Evolutionary conservation across 169 alveolate genomes (phyloP).

Genomic region (Plasmodium billcollinsi): DNA sequence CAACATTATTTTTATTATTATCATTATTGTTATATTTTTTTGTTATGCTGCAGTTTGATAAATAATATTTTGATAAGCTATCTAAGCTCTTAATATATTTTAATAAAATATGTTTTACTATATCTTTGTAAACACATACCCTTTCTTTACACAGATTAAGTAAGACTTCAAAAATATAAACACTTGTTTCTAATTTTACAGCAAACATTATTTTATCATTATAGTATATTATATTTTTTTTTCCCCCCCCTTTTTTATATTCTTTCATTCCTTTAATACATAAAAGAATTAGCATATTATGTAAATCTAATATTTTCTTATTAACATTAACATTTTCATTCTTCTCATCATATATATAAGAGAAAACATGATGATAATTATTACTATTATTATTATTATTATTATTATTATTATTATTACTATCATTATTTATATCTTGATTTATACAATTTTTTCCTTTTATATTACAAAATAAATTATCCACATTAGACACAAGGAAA

Average conservation of each 20-base stretch:
- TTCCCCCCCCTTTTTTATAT: slow-evolving; percentile 8
- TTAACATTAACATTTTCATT: slow-evolving; percentile 17
- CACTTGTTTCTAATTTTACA: slow-evolving; percentile 42
- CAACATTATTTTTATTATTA: too few species aligned
- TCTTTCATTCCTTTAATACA: slow-evolving; percentile 54
- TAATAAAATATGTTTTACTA: slow-evolving; percentile 29
- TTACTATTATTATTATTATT: neutral
- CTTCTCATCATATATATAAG: slow-evolving; percentile 17
- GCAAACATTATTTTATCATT: slow-evolving; percentile 9
- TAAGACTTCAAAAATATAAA: slow-evolving; percentile 5
- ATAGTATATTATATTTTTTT: slow-evolving; percentile 5
- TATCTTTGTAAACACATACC: slow-evolving; percentile 16
- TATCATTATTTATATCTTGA: neutral
- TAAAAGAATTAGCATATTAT: slow-evolving; percentile 45
- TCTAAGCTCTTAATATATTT: slow-evolving; percentile 36
- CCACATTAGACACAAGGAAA: slow-evolving; percentile 14
- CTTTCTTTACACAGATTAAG: slow-evolving; percentile 14
- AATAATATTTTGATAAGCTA: slow-evolving; percentile 17
- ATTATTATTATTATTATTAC: slow-evolving; percentile 6
- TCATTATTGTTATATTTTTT: neutral
- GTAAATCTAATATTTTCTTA: slow-evolving; percentile 32
- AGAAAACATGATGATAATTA: neutral
- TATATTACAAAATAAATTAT: slow-evolving; percentile 5
- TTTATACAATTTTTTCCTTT: neutral
- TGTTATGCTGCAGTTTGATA: slow-evolving; percentile 7